Evolutionary conservation across 1,284 basidiomycete species (phyloP), one percentile per base, ranked within the genome.

Genomic region (Heterobasidion occidentale): DNA sequence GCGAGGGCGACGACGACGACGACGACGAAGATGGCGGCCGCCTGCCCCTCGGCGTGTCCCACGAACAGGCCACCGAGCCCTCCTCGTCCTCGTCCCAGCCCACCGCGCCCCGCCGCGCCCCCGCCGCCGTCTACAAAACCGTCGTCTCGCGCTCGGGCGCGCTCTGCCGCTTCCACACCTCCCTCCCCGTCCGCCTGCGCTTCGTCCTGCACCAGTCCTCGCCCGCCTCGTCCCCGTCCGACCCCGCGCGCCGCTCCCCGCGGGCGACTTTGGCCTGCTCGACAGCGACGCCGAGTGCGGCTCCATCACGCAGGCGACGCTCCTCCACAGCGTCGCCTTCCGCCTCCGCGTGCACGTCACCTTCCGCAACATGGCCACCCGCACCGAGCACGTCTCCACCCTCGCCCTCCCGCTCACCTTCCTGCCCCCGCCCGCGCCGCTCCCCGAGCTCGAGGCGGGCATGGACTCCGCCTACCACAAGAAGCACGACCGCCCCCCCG

Each of bases 401-500:
- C 68, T 89, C 46, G 66, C 76, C 8, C 80, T 90, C 50, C 89
- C 90, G 15, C 69, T 92, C 56, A 75, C 76, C 42, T 79, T 92
- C 45, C 73, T 90, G 50, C 83, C 89, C 27, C 81, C 85, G 1
- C 76, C 84, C 12, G 88, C 90, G 0, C 85, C 84, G 14, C 77
- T 90, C 15, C 87, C 88, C 4, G 83, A 90, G 66, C 79, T 88
- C 4, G 85, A 86, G 42, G 78, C 76, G 53, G 79, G 80, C 49
- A 69, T 90, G 34, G 87, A 88, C 60, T 77, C 76, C 17, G 88
- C 86, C 7, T 92, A 92, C 67, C 81, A 81, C 64, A 92, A 92
- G 76, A 92, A 92, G 65, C 89, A 92, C 63, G 90, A 92, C 64
- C 77, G 78, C 7, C 90, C 89, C 12, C 90, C 90, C 2, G 67